Evolutionary conservation across 2,329 filamentous ascomycete genomes (phyloP).

Genomic region (Sporothrix pallida): DNA sequence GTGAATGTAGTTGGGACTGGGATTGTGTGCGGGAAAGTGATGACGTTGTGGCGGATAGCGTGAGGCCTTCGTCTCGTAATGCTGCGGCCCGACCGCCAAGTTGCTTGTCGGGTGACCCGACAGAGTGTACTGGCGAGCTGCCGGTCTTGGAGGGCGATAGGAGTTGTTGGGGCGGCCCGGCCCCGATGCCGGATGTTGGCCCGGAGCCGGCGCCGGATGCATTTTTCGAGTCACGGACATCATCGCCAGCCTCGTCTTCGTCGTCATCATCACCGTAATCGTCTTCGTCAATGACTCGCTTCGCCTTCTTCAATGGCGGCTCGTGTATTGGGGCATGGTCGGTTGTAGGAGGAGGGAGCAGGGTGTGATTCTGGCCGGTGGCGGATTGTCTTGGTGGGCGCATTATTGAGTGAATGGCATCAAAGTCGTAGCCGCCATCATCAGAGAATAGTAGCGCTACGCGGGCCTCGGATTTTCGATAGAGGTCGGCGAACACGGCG

Average conservation of each 20-base stretch:
- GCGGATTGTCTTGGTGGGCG: constrained; percentile 48
- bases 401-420: constrained; percentile 60
- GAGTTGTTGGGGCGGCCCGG: constrained; percentile 62
- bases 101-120: constrained; percentile 65
- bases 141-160: constrained; percentile 73
- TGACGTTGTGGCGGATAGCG: constrained; percentile 1
- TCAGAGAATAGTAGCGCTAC: constrained; percentile 75
- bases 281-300: constrained; percentile 80
- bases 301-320: constrained; percentile 73
- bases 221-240: constrained; percentile 40
- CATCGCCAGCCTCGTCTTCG: constrained; percentile 67
- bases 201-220: constrained; percentile 17
- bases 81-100: constrained; percentile 52
- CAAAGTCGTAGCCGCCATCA: constrained; percentile 59
- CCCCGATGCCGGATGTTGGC: constrained; percentile 39
- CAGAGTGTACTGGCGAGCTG: constrained; percentile 68
- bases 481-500: constrained; percentile 77
- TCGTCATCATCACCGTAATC: constrained; percentile 88
- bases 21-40: constrained; percentile 32
- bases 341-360: constrained; percentile 60
- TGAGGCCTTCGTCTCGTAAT: constrained; percentile 52
- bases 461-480: constrained; percentile 75
- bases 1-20: constrained; percentile 35
- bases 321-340: constrained; percentile 65
- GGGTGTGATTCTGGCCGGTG: constrained; percentile 45